phyloP scores from a whole-genome alignment of 495 filamentous ascomycete genomes.

The Hyphodiscus hymeniophilus region DNA sequence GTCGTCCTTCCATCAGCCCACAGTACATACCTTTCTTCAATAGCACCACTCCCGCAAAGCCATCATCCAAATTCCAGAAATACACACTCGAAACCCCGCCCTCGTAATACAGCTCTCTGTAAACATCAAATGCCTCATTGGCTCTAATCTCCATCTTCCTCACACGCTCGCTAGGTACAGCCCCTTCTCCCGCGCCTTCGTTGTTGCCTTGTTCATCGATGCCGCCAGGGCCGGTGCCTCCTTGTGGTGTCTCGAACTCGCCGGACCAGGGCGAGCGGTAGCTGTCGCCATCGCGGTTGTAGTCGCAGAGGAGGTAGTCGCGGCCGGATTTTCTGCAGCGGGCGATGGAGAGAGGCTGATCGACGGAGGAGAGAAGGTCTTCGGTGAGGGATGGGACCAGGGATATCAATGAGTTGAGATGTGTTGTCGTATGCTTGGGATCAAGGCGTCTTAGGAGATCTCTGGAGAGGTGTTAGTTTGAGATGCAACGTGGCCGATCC shows the following conservation, averaged over 20 bases:
- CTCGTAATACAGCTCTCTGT: slow-evolving; percentile 96
- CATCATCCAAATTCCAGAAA: slow-evolving; percentile 98
- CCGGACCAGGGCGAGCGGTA: slow-evolving; percentile 97
- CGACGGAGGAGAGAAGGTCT: slow-evolving; percentile 94
- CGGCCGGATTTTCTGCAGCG: slow-evolving; percentile 81
- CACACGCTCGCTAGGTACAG: slow-evolving; percentile 76
- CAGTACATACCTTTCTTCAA: slow-evolving; percentile 88
- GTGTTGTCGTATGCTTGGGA: slow-evolving; percentile 77
- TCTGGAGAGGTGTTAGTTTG: slow-evolving; percentile 37
- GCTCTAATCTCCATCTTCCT: slow-evolving; percentile 87
- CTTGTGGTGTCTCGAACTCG: slow-evolving; percentile 84
- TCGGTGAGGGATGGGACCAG: slow-evolving; percentile 89
- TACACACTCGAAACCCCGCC: slow-evolving; percentile 93
- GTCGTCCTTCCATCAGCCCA: neutral
- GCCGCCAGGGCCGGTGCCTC: slow-evolving; percentile 40
- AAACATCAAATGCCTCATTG: slow-evolving; percentile 95
- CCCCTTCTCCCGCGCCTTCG: slow-evolving; percentile 50
- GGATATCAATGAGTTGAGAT: slow-evolving; percentile 76
- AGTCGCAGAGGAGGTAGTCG: slow-evolving; percentile 98
- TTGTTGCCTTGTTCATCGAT: slow-evolving; percentile 37
- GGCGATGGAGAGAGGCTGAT: slow-evolving; percentile 83
- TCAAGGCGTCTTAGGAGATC: slow-evolving; percentile 98
- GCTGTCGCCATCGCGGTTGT: slow-evolving; percentile 97
- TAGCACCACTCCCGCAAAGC: slow-evolving; percentile 91
- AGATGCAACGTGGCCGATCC: no score